Percentiles rank a stretch among this genome's conserved stretches.
These are phyloP conservation scores for Periconia digitata DNA, from an alignment of 2,329 filamentous ascomycete species.

Conservation along the genomic window DNA sequence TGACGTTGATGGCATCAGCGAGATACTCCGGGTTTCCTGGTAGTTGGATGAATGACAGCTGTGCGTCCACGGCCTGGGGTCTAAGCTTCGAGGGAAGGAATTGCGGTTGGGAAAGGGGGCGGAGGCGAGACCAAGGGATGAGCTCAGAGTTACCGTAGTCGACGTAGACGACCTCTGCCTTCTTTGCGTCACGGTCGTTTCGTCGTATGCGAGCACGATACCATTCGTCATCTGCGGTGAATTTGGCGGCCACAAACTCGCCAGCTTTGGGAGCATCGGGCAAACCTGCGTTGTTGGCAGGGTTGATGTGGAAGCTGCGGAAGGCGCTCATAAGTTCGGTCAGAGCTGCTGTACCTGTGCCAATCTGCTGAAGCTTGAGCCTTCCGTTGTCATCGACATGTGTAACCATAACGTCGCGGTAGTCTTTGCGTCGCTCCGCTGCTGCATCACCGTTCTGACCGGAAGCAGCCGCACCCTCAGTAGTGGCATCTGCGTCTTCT, in stretches of 20 bases:
- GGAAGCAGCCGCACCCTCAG: slow-evolving; percentile 51
- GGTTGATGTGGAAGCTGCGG: slow-evolving; percentile 84
- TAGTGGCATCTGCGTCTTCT: slow-evolving; percentile 58
- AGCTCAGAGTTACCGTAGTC: slow-evolving; percentile 96
- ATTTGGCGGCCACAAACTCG: slow-evolving; percentile 87
- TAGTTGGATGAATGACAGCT: slow-evolving; percentile 85
- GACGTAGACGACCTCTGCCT: slow-evolving; percentile 88
- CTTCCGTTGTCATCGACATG: slow-evolving; percentile 81
- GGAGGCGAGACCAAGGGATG: slow-evolving; percentile 79
- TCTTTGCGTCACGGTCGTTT: slow-evolving; percentile 85
- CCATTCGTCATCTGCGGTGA: slow-evolving; percentile 87
- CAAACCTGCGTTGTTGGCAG: slow-evolving; percentile 75
- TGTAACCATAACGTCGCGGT: slow-evolving; percentile 90
- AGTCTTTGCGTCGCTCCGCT: slow-evolving; percentile 74
- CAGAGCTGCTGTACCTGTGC: slow-evolving; percentile 79
- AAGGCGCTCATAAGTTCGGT: slow-evolving; percentile 90
- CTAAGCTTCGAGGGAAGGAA: slow-evolving; percentile 78
- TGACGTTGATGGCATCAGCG: slow-evolving; percentile 72
- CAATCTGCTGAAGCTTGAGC: slow-evolving; percentile 89
- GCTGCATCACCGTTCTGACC: slow-evolving; percentile 55
- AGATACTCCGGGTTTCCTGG: slow-evolving; percentile 82
- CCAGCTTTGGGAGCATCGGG: slow-evolving; percentile 81
- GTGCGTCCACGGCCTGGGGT: slow-evolving; percentile 83
- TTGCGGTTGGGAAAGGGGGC: slow-evolving; percentile 75
- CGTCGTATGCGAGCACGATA: slow-evolving; percentile 89